Evolutionary conservation across 495 filamentous ascomycete genomes (phyloP).

Genomic region (Hypoxylon fragiforme): DNA sequence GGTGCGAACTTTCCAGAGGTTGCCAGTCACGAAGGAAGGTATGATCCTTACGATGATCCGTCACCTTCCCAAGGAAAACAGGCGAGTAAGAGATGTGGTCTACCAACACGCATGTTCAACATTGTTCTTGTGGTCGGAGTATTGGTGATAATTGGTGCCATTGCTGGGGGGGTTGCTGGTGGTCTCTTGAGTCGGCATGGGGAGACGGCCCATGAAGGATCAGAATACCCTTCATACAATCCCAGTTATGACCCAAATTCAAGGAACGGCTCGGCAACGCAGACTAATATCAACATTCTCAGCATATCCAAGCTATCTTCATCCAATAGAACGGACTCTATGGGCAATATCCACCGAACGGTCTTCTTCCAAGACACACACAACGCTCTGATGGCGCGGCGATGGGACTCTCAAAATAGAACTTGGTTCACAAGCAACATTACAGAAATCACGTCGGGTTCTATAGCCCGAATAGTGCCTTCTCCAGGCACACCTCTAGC

Average conservation of each 20-base stretch:
- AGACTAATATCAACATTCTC: constrained; percentile 10
- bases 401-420: constrained; percentile 18
- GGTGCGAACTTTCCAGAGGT: constrained; percentile 8
- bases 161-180: constrained; percentile 17
- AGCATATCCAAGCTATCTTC: constrained; percentile 13
- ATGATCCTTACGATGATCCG: no score
- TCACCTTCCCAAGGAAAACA: background rate
- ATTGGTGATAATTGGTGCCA: constrained; percentile 11
- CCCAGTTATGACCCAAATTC: background rate
- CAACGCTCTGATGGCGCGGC: constrained; percentile 1
- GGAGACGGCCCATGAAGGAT: background rate
- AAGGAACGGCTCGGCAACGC: background rate
- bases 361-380: constrained; percentile 27
- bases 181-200: background rate
- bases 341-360: constrained; percentile 7
- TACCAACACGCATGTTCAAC: constrained; percentile 10
- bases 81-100: constrained; percentile 9
- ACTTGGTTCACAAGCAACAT: constrained; percentile 22
- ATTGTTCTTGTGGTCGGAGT: background rate
- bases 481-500: constrained; percentile 2
- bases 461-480: background rate
- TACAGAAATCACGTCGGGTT: constrained; percentile 4
- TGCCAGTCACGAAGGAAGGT: background rate
- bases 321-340: constrained; percentile 13
- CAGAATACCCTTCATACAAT: background rate